phyloP scores from a whole-genome alignment of 257 asterid genomes.

The Nicotiana obtusifolia region DNA sequence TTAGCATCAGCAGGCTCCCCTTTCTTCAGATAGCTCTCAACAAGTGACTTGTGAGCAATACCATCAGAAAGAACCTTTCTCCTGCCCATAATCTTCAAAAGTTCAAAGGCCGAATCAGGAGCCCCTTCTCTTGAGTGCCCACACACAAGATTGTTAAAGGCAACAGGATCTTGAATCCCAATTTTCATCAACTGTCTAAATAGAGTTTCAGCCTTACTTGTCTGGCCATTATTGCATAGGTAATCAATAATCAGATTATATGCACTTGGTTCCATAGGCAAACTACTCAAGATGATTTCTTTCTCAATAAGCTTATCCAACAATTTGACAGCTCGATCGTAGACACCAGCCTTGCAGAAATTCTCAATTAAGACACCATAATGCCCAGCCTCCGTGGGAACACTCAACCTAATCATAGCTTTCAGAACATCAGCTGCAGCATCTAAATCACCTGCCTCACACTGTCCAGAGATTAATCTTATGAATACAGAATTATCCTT shows the following conservation, averaged over 20 bases:
- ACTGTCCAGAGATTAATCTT: conserved; percentile 57
- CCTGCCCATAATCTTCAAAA: conserved; percentile 67
- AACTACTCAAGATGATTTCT: conserved; percentile 58
- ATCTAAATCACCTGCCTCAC: conserved; percentile 65
- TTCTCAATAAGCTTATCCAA: conserved; percentile 81
- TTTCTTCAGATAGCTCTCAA: conserved; percentile 59
- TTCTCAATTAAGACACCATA: conserved; percentile 79
- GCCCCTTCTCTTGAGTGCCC: conserved; percentile 79
- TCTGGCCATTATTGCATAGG: conserved; percentile 72
- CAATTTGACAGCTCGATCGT: conserved; percentile 58
- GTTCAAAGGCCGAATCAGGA: conserved; percentile 67
- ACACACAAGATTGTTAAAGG: conserved; percentile 53
- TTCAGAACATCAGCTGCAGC: conserved; percentile 77
- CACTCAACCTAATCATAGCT: conserved; percentile 68
- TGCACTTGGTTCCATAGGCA: conserved; percentile 67
- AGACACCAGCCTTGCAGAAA: conserved; percentile 65
- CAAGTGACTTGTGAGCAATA: conserved; percentile 54
- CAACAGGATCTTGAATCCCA: conserved; percentile 73
- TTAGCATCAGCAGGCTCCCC: conserved; percentile 82
- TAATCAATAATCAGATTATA: conserved; percentile 69
- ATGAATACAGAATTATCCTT: conserved; percentile 59
- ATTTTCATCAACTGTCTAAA: conserved; percentile 86
- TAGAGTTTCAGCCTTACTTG: conserved; percentile 73
- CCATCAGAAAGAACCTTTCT: conserved; percentile 52
- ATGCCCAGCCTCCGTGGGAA: conserved; percentile 93